Evolutionary conservation across 805 yeast genomes (phyloP).

Genomic region (Sugiyamaella smithiae): DNA sequence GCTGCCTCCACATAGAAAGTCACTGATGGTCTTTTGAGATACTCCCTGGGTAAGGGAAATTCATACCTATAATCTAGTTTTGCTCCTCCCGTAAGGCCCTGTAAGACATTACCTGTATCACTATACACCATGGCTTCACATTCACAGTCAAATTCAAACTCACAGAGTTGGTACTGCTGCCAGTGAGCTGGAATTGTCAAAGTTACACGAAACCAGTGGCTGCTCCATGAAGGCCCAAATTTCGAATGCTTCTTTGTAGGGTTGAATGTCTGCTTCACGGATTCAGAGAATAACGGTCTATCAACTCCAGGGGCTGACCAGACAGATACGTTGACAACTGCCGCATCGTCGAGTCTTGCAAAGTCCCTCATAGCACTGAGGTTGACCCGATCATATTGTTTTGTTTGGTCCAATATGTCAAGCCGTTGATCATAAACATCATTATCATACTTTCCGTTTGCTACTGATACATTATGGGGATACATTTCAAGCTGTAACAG

Average conservation of each 20-base stretch:
- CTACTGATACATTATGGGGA: background rate
- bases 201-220: slow-evolving; percentile 81
- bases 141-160: slow-evolving; percentile 73
- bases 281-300: slow-evolving; percentile 59
- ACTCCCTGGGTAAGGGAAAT: slow-evolving; percentile 56
- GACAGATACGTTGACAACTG: slow-evolving; percentile 52
- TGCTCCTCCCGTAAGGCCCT: slow-evolving; percentile 66
- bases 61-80: slow-evolving; percentile 62
- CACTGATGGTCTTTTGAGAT: slow-evolving; percentile 49
- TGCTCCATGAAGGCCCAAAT: slow-evolving; percentile 95
- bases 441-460: slow-evolving; percentile 44
- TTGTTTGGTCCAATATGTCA: slow-evolving; percentile 66
- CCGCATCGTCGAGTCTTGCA: slow-evolving; percentile 47
- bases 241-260: slow-evolving; percentile 48
- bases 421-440: slow-evolving; percentile 50
- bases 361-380: slow-evolving; percentile 74
- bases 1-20: slow-evolving; percentile 78
- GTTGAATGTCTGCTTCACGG: slow-evolving; percentile 45
- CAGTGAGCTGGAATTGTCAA: slow-evolving; percentile 62
- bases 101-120: slow-evolving; percentile 61
- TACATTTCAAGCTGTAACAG: no score
- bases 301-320: slow-evolving; percentile 67
- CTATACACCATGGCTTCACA: slow-evolving; percentile 76
- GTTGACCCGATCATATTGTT: slow-evolving; percentile 62
- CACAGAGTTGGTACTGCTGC: slow-evolving; percentile 51